phyloP scores from a whole-genome alignment of 2,329 filamentous ascomycete genomes.

The Teratosphaeria epicoccoides region DNA sequence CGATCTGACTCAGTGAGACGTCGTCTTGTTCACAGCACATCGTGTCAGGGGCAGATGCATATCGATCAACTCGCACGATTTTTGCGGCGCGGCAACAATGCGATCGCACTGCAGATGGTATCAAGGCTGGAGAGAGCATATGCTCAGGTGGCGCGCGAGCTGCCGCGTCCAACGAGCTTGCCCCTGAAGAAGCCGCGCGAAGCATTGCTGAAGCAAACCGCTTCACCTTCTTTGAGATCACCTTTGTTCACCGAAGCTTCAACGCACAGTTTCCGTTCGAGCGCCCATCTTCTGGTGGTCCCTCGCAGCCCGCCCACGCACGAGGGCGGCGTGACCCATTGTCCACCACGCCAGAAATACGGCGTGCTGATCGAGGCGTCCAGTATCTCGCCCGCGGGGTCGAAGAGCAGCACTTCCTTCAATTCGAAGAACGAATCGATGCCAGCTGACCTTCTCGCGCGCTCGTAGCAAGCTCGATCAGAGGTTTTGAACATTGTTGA shows the following conservation, averaged over 20 bases:
- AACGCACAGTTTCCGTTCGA: constrained; percentile 55
- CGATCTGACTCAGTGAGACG: too few relatives aligned
- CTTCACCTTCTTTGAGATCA: constrained; percentile 59
- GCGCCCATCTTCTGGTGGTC: constrained; percentile 72
- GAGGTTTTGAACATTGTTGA: constrained; percentile 85
- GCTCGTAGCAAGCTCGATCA: constrained; percentile 58
- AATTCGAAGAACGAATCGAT: constrained; percentile 24
- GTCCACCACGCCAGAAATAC: constrained; percentile 62
- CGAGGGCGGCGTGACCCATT: constrained; percentile 69
- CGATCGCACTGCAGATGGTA: not conserved
- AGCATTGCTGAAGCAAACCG: constrained; percentile 82
- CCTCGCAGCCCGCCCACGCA: constrained; percentile 69
- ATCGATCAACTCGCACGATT: not conserved
- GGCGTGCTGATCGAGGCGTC: constrained; percentile 72
- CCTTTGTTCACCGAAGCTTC: constrained; percentile 52
- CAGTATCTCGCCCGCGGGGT: constrained; percentile 57
- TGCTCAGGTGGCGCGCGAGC: not conserved
- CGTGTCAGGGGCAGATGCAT: too few relatives aligned
- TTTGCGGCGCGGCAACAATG: not conserved
- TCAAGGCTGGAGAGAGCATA: not conserved
- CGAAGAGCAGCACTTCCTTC: constrained; percentile 68
- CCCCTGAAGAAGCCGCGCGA: constrained; percentile 60
- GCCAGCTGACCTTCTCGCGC: constrained; percentile 55
- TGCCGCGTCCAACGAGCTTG: not conserved
- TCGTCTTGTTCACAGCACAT: too few relatives aligned